Evolutionary conservation across 2,329 filamentous ascomycete genomes (phyloP).

Genomic region (Cladophialophora psammophila): DNA sequence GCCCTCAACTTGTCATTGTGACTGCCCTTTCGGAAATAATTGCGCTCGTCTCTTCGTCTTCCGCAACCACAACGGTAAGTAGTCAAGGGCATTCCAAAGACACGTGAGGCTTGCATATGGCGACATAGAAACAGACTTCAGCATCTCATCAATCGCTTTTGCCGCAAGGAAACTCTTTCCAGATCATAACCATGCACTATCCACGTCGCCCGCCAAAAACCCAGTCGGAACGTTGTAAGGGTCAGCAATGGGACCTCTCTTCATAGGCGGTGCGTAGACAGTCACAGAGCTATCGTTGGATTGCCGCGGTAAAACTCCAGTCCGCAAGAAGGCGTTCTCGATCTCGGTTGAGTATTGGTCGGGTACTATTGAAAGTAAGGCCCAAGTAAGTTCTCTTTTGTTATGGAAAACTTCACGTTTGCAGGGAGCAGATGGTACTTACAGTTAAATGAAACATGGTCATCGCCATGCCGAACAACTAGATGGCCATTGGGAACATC

Average conservation of each 20-base stretch:
- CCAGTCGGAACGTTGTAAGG: conserved; percentile 19
- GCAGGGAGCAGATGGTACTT: not conserved
- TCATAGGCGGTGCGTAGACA: conserved; percentile 7
- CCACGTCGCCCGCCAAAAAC: conserved; percentile 9
- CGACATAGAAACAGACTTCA: no score
- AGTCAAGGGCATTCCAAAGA: no score
- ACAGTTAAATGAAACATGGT: conserved; percentile 19
- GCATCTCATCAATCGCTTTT: no score
- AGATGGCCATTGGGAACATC: conserved; percentile 3
- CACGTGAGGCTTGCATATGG: no score
- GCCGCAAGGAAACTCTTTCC: no score
- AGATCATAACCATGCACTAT: conserved; percentile 9
- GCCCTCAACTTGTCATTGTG: no score
- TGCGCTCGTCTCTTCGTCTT: no score
- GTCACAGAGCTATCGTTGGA: conserved; percentile 11
- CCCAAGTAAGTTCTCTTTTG: not conserved
- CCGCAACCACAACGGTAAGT: no score
- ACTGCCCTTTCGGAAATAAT: no score
- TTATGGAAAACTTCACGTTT: not conserved
- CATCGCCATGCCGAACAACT: conserved; percentile 19
- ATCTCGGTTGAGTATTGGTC: conserved; percentile 2
- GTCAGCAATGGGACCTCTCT: conserved; percentile 11
- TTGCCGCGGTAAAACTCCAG: conserved; percentile 8
- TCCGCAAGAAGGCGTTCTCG: conserved; percentile 13
- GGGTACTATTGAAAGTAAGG: conserved; percentile 10